These are phyloP conservation scores for Wickerhamiella musiphila DNA, from an alignment of 805 yeast genomes.

Conservation along the genomic window DNA sequence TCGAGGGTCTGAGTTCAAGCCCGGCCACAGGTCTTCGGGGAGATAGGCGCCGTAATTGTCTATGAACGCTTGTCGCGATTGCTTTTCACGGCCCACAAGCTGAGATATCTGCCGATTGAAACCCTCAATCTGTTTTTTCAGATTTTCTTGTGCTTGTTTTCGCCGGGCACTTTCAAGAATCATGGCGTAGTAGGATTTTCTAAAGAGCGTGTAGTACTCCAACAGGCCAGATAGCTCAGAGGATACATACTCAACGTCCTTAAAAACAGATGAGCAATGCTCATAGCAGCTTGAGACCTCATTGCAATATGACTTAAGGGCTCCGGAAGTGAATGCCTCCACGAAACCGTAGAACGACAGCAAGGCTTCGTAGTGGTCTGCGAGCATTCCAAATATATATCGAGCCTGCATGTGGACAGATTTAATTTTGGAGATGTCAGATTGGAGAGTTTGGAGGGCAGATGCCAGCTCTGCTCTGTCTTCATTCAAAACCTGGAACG, in stretches of 20 bases:
- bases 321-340: slow-evolving; percentile 11
- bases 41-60: slow-evolving; percentile 34
- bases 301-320: slow-evolving; percentile 9
- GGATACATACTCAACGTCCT: slow-evolving; percentile 18
- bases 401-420: background rate
- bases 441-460: slow-evolving; percentile 14
- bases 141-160: slow-evolving; percentile 24
- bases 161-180: slow-evolving; percentile 39
- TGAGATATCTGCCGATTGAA: slow-evolving; percentile 26
- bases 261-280: slow-evolving; percentile 15
- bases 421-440: background rate
- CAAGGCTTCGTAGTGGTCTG: slow-evolving; percentile 15
- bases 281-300: slow-evolving; percentile 11
- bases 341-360: slow-evolving; percentile 6
- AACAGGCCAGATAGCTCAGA: slow-evolving; percentile 25
- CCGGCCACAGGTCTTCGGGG: slow-evolving; percentile 38
- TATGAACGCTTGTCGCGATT: slow-evolving; percentile 28
- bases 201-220: slow-evolving; percentile 34
- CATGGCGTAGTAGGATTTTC: slow-evolving; percentile 34
- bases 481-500: slow-evolving; percentile 34
- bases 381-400: slow-evolving; percentile 14
- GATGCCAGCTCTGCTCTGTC: slow-evolving; percentile 21
- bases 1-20: slow-evolving; percentile 22
- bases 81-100: slow-evolving; percentile 29
- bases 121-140: slow-evolving; percentile 26